A percentile compares a stretch with the other conserved stretches of the same genome.
Evolutionary conservation across 768 basidiomycete species (phyloP).

Genomic region (Tulasnella sp.): DNA sequence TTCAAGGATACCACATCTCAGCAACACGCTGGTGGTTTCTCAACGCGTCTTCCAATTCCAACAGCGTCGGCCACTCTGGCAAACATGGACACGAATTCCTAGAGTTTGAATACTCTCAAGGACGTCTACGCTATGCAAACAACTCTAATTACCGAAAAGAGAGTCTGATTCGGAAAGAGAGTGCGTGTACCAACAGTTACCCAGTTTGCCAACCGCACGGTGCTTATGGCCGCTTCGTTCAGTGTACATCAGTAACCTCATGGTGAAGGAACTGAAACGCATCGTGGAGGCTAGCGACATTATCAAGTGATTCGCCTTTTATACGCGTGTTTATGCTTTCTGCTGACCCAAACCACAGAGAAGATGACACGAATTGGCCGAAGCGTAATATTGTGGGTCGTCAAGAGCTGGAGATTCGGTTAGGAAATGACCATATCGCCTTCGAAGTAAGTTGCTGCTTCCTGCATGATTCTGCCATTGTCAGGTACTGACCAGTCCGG

Average conservation of each 20-base stretch:
- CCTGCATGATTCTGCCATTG: neutral
- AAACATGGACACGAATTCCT: slow-evolving; percentile 97
- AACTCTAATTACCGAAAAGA: slow-evolving; percentile 99
- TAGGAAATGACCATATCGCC: slow-evolving; percentile 91
- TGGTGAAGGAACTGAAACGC: slow-evolving; percentile 88
- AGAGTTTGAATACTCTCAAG: slow-evolving; percentile 97
- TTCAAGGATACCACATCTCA: slow-evolving; percentile 3
- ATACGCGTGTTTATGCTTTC: neutral
- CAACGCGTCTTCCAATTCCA: neutral
- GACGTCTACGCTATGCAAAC: slow-evolving; percentile 93
- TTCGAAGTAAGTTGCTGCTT: slow-evolving; percentile 72
- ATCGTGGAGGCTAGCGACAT: slow-evolving; percentile 92
- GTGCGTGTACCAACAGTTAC: slow-evolving; percentile 37
- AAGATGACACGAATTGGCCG: slow-evolving; percentile 98
- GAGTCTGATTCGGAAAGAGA: slow-evolving; percentile 96
- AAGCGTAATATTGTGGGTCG: slow-evolving; percentile 99
- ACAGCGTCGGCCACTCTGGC: slow-evolving; percentile 93
- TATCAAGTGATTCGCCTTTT: slow-evolving; percentile 53
- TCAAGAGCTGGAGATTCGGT: slow-evolving; percentile 91
- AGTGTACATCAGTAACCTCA: slow-evolving; percentile 94
- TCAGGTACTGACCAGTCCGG: neutral
- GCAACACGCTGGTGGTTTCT: neutral
- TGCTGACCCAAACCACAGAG: slow-evolving; percentile 39
- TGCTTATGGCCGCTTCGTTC: slow-evolving; percentile 3
- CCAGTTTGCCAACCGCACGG: neutral